phyloP scores from a whole-genome alignment of 2,329 filamentous ascomycete genomes.

The Sporothrix brasiliensis region DNA sequence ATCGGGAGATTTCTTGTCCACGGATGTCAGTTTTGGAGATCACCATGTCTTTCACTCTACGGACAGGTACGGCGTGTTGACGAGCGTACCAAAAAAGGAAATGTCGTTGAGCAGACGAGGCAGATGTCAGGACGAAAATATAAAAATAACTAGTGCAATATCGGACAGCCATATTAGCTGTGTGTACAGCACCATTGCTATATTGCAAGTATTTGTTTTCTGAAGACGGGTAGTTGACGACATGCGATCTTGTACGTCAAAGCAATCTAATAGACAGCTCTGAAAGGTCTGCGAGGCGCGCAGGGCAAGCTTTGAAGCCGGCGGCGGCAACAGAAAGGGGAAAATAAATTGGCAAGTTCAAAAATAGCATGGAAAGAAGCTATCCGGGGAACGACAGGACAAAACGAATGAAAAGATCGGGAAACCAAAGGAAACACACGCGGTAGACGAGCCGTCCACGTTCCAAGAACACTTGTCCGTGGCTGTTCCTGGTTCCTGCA shows the following conservation, averaged over 20 bases:
- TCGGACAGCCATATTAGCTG: not conserved
- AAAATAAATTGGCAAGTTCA: constrained; percentile 23
- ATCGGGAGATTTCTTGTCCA: not conserved
- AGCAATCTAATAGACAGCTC: not conserved
- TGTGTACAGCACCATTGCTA: not conserved
- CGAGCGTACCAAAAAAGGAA: not conserved
- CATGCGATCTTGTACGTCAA: not conserved
- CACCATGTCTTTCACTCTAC: not conserved
- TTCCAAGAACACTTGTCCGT: not conserved
- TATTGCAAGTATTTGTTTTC: constrained; percentile 12
- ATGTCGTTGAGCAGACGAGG: not conserved
- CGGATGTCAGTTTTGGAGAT: not conserved
- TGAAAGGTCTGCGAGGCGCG: constrained; percentile 10
- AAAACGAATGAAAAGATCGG: not conserved
- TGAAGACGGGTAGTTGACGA: not conserved
- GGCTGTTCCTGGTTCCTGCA: constrained; percentile 16
- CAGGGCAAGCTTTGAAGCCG: not conserved
- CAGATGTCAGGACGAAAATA: constrained; percentile 1
- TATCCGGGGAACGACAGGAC: not conserved
- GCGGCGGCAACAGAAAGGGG: constrained; percentile 4
- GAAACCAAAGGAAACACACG: constrained; percentile 2
- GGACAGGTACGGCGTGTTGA: not conserved
- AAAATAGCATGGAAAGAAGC: constrained; percentile 26
- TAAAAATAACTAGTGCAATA: constrained; percentile 20
- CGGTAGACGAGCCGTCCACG: constrained; percentile 14